Conservation (phyloP, 2,329 filamentous ascomycete species). For the Penicillium sp. region DNA sequence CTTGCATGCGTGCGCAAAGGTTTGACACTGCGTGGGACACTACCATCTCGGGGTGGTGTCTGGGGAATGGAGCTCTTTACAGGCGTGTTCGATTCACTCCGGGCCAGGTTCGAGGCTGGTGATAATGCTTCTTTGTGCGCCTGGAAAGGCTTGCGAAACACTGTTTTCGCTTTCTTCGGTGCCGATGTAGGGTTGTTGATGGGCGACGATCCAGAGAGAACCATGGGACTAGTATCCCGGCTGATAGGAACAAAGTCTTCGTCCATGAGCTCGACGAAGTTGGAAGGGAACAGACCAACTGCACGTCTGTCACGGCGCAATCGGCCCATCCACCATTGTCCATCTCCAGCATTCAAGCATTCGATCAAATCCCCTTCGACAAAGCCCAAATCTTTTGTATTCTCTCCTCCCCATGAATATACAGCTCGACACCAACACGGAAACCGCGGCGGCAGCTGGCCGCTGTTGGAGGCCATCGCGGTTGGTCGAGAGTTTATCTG, state of each 20-base stretch:
- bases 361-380: conserved; percentile 98
- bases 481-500: conserved; percentile 3
- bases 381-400: conserved; percentile 92
- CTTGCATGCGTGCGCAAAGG: conserved; percentile 44
- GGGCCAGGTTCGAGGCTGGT: conserved; percentile 41
- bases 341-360: conserved; percentile 95
- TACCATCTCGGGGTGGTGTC: conserved; percentile 40
- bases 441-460: conserved; percentile 72
- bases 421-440: conserved; percentile 91
- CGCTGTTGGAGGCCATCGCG: conserved; percentile 52
- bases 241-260: conserved; percentile 76
- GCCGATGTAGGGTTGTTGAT: conserved; percentile 51
- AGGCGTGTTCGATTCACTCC: conserved; percentile 39
- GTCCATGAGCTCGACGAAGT: conserved; percentile 91
- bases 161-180: conserved; percentile 62
- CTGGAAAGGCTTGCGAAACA: conserved; percentile 67
- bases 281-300: conserved; percentile 92
- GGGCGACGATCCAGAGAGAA: conserved; percentile 54
- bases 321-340: conserved; percentile 97
- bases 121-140: conserved; percentile 59
- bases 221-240: conserved; percentile 57
- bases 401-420: conserved; percentile 95
- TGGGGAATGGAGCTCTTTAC: conserved; percentile 41
- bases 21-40: conserved; percentile 35
- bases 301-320: conserved; percentile 87